Percentiles rank a stretch among this genome's conserved stretches.
Conservation (phyloP, 75 land plant species). For the Pseudotsuga menziesii region DNA sequence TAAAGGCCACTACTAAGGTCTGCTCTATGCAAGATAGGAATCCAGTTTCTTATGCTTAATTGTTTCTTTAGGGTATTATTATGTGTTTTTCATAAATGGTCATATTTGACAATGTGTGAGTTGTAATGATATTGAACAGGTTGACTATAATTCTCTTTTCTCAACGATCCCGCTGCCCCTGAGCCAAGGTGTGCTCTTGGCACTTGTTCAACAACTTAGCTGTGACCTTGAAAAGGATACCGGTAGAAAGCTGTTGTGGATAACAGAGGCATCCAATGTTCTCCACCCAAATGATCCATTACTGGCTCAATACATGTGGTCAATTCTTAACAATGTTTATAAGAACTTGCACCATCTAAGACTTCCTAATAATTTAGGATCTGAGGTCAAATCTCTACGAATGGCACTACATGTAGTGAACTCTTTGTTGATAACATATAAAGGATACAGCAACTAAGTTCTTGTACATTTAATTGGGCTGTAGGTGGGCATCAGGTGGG, state of each 20-base stretch:
- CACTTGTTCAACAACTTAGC: constrained; percentile 92
- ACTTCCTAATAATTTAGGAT: constrained; percentile 26
- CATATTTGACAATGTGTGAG: background rate
- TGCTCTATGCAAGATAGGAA: background rate
- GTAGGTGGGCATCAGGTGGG: background rate
- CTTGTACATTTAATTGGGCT: constrained; percentile 5
- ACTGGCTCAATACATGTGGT: constrained; percentile 73
- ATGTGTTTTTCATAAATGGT: background rate
- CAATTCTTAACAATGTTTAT: constrained; percentile 77
- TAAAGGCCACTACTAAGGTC: background rate
- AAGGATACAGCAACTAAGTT: constrained; percentile 34
- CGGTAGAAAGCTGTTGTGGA: constrained; percentile 69
- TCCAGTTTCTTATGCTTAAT: background rate
- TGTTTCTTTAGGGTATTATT: background rate
- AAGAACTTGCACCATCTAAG: constrained; percentile 48
- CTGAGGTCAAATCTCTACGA: constrained; percentile 46
- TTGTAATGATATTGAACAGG: constrained; percentile 32
- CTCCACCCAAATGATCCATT: constrained; percentile 78
- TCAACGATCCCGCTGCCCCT: constrained; percentile 67
- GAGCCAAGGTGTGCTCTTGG: constrained; percentile 91
- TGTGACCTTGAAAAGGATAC: constrained; percentile 85
- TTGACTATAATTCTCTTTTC: constrained; percentile 58
- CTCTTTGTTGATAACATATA: constrained; percentile 72
- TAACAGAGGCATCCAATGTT: constrained; percentile 72
- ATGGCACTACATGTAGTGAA: constrained; percentile 83